These are phyloP conservation scores for Prunella vulgaris DNA, from an alignment of 257 asterid species.

Conservation along the genomic window DNA sequence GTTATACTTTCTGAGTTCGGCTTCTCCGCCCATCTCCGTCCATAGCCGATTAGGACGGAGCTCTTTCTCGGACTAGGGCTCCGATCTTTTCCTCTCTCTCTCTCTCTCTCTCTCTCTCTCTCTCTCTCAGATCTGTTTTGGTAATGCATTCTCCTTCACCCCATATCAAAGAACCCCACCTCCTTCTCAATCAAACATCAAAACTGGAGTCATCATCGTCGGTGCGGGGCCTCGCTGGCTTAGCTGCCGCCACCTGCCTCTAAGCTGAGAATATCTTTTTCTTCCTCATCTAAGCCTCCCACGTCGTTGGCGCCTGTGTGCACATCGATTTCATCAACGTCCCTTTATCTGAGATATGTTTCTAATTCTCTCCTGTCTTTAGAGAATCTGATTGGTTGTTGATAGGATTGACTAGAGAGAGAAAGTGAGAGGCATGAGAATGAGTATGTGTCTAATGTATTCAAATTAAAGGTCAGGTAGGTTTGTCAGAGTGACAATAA, in stretches of 20 bases:
- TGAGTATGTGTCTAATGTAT: too few relatives aligned
- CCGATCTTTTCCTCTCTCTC: too few relatives aligned
- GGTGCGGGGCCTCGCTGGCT: conserved; percentile 95
- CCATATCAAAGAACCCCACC: conserved; percentile 27
- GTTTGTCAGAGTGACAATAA: too few relatives aligned
- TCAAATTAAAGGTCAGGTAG: too few relatives aligned
- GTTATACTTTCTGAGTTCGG: too few relatives aligned
- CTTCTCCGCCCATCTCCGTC: too few relatives aligned
- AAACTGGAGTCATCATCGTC: conserved; percentile 65
- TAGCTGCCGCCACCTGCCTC: conserved; percentile 88
- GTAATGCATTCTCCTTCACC: conserved; percentile 38
- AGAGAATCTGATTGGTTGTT: conserved; percentile 74
- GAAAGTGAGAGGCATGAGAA: too few relatives aligned
- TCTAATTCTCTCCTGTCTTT: conserved; percentile 49
- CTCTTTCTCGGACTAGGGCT: too few relatives aligned
- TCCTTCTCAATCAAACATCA: conserved; percentile 20
- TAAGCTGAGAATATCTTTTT: conserved; percentile 66
- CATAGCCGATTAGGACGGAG: too few relatives aligned
- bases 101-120: too few relatives aligned
- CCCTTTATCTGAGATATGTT: conserved; percentile 84
- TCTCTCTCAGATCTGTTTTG: too few relatives aligned
- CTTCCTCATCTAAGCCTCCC: conserved; percentile 79
- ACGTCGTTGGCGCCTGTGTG: conserved; percentile 95
- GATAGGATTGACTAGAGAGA: conserved; percentile 62
- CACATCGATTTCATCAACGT: conserved; percentile 74